Base-by-base conservation (phyloP, 768 basidiomycete genomes). In the Suillus lakei region DNA sequence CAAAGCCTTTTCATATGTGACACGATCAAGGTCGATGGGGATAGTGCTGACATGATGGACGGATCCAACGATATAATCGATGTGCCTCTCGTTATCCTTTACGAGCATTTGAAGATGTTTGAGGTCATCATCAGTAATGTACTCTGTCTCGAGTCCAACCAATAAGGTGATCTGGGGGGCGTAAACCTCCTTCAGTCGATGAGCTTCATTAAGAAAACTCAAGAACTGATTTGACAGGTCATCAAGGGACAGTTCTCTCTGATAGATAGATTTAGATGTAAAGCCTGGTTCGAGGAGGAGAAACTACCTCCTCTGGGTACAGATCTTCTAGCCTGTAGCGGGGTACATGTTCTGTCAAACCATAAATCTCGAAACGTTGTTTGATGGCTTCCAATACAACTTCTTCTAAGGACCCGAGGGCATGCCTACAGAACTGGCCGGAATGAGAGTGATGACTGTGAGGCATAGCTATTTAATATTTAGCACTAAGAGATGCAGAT, bases 401-500 rank as follows among this genome's bases (percentile, higher is more conserved):
- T 5, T 93, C 88, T 71, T 96, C 90, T 44, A 99, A 82, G 1
- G 83, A 80, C 8, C 95, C 95, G 15, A 82, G 81, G 3, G 95
- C 97, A 73, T 98, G 96, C 68, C 88, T 90, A 81, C 96, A 97
- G 79, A 96, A 97, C 72, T 96, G 90, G 36, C 96, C 95, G 0
- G 94, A 97, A 72, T 98, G 95, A 23, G 92, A 95, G 77, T 96
- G 95, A 74, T 94, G 93, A 72, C 90, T 92, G 71, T 87, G 80
- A 65, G 89, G 90, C 86, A 87, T 88, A 44, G 64, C 36, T 62
- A 58, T 50, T 59, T 59, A 53, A 53, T 53, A 30, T 18, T 53
- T 53, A 18, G 26, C 16, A 51, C 23, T 46, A n/a, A 26, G 48
- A 38, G 34, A 58, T 38, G 32, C 36, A 58, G 16, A 15, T 34